These are phyloP conservation scores for Apiospora aurea DNA, from an alignment of 2,329 filamentous ascomycete genomes.

Conservation along the genomic window DNA sequence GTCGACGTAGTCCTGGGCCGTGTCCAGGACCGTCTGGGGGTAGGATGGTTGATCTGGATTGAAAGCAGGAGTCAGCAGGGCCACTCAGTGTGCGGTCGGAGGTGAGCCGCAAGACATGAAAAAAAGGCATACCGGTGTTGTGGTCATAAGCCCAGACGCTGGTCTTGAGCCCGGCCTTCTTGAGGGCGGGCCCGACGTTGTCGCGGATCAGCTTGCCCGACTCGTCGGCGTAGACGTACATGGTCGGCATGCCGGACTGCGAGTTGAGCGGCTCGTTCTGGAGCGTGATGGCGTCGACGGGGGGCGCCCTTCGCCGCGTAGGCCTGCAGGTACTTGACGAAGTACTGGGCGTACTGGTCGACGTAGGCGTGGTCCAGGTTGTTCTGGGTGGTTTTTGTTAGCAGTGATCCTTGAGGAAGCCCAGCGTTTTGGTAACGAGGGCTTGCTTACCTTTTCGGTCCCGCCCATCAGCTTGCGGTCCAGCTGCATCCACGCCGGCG, in stretches of 20 bases:
- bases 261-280: conserved; percentile 54
- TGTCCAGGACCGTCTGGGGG: conserved; percentile 47
- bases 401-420: not conserved
- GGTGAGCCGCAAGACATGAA: too few relatives aligned
- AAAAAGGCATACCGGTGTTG: conserved; percentile 45
- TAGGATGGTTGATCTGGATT: conserved; percentile 43
- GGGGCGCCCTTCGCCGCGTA: conserved; percentile 44
- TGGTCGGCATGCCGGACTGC: conserved; percentile 45
- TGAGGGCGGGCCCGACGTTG: conserved; percentile 48
- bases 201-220: conserved; percentile 46
- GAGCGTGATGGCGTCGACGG: conserved; percentile 51
- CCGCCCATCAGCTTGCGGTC: conserved; percentile 34
- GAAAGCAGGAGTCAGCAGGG: not conserved
- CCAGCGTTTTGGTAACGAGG: not conserved
- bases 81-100: too few relatives aligned
- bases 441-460: conserved; percentile 23
- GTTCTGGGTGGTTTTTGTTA: conserved; percentile 36
- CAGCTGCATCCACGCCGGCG: conserved; percentile 52
- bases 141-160: conserved; percentile 55
- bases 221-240: conserved; percentile 49
- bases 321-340: conserved; percentile 51
- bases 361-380: conserved; percentile 49
- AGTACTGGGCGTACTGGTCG: conserved; percentile 45
- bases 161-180: conserved; percentile 47
- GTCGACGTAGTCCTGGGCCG: conserved; percentile 41